Conservation (phyloP, 75 land plant species). For the Pinus tabuliformis region DNA sequence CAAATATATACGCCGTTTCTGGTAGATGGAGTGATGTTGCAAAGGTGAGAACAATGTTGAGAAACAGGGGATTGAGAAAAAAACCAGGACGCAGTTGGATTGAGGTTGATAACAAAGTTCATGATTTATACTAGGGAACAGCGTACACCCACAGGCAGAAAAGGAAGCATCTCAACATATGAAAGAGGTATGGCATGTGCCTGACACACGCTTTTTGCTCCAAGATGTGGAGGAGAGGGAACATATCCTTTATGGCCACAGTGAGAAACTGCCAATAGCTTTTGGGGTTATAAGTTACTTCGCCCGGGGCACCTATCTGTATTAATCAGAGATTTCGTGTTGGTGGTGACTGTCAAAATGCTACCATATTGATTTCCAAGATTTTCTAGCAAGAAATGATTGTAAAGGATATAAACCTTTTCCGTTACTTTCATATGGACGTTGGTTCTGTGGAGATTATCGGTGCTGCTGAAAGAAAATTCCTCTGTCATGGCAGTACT, state of each 20-base stretch:
- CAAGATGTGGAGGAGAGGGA: conserved; percentile 13
- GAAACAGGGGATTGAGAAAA: conserved; percentile 37
- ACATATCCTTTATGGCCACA: background rate
- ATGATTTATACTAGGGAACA: conserved; percentile 48
- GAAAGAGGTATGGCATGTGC: conserved; percentile 33
- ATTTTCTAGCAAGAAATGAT: conserved; percentile 11
- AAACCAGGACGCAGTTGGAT: conserved; percentile 80
- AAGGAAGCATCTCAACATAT: conserved; percentile 43
- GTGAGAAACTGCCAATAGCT: conserved; percentile 21
- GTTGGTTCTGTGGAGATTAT: conserved; percentile 22
- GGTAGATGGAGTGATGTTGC: conserved; percentile 28
- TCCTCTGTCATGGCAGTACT: too few species aligned
- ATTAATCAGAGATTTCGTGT: conserved; percentile 18
- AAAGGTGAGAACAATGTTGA: conserved; percentile 49
- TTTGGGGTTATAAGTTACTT: conserved; percentile 26
- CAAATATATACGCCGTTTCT: conserved; percentile 16
- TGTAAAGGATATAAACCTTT: conserved; percentile 22
- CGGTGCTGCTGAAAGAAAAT: background rate
- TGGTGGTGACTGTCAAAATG: conserved; percentile 26
- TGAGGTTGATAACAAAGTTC: conserved; percentile 45
- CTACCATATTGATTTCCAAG: conserved; percentile 19
- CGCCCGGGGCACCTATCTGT: conserved; percentile 14
- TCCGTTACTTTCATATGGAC: conserved; percentile 28
- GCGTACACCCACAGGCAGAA: conserved; percentile 41
- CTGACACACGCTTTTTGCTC: conserved; percentile 8